Conservation (phyloP, 208 protist species). For the Willaertia magna region DNA sequence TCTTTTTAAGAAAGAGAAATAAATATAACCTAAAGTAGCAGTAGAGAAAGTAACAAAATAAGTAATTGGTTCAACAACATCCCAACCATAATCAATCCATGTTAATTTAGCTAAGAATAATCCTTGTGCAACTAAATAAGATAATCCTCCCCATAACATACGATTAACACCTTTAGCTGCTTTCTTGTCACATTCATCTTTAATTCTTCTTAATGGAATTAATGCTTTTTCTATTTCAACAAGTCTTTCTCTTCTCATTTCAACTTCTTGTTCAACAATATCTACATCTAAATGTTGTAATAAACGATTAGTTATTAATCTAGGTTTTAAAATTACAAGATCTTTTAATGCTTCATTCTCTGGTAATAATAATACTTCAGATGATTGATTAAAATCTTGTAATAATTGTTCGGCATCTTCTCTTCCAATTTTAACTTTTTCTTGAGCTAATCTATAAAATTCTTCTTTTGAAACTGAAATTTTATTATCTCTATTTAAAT, state of each 20-base stretch:
- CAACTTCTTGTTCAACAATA: background rate
- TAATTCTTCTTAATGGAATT: background rate
- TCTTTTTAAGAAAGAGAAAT: background rate
- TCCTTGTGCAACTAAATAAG: background rate
- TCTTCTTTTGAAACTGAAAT: background rate
- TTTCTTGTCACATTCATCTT: background rate
- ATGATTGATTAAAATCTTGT: background rate
- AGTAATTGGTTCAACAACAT: conserved; percentile 20
- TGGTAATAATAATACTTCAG: background rate
- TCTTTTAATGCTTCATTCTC: background rate
- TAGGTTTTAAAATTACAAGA: background rate
- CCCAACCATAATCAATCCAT: conserved; percentile 24
- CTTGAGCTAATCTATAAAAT: background rate
- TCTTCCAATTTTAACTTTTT: background rate
- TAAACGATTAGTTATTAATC: background rate
- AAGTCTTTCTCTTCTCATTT: background rate
- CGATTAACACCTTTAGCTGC: background rate
- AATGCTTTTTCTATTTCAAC: background rate
- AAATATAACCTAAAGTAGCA: conserved; percentile 7
- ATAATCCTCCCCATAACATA: background rate
- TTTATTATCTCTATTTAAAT: background rate
- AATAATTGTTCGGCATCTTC: background rate
- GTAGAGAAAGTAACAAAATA: conserved; percentile 9
- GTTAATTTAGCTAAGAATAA: conserved; percentile 4
- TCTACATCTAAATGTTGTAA: background rate